These are phyloP conservation scores for Clarireedia homoeocarpa DNA, from an alignment of 2,329 filamentous ascomycete genomes.

Conservation along the genomic window DNA sequence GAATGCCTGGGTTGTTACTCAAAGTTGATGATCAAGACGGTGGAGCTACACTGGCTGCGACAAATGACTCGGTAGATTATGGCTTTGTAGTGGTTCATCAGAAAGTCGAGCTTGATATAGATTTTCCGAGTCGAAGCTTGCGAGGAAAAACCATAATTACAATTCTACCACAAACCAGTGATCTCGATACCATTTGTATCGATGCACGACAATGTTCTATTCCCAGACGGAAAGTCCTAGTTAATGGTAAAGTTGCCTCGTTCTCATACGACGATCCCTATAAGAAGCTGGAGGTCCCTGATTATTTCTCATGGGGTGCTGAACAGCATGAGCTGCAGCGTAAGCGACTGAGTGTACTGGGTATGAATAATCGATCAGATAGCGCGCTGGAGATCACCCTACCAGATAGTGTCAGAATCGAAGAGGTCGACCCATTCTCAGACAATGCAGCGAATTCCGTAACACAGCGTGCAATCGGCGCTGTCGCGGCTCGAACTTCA, in stretches of 20 bases:
- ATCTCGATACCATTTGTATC: conserved; percentile 49
- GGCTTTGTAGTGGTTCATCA: conserved; percentile 63
- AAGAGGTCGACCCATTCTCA: conserved; percentile 48
- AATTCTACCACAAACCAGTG: conserved; percentile 49
- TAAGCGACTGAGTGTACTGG: conserved; percentile 47
- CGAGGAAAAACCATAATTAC: conserved; percentile 76
- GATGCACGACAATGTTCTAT: conserved; percentile 57
- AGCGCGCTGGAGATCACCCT: conserved; percentile 51
- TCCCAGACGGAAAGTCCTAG: conserved; percentile 44
- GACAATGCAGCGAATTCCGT: conserved; percentile 39
- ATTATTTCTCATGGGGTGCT: conserved; percentile 54
- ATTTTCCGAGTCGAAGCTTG: conserved; percentile 69
- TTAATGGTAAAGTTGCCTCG: conserved; percentile 34
- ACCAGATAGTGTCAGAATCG: conserved; percentile 53
- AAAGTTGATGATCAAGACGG: conserved; percentile 17
- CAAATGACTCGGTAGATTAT: conserved; percentile 14
- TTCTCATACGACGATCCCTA: conserved; percentile 52
- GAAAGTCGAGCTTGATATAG: conserved; percentile 81
- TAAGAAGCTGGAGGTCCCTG: conserved; percentile 52
- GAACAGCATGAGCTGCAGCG: conserved; percentile 69
- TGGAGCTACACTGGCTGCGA: conserved; percentile 3
- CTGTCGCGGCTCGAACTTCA: conserved; percentile 16
- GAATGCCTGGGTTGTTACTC: conserved; percentile 24
- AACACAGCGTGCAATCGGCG: conserved; percentile 32
- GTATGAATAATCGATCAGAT: conserved; percentile 33